These are phyloP conservation scores for Musa beccarii DNA, from an alignment of 176 grass and related monocot species.

Conservation along the genomic window DNA sequence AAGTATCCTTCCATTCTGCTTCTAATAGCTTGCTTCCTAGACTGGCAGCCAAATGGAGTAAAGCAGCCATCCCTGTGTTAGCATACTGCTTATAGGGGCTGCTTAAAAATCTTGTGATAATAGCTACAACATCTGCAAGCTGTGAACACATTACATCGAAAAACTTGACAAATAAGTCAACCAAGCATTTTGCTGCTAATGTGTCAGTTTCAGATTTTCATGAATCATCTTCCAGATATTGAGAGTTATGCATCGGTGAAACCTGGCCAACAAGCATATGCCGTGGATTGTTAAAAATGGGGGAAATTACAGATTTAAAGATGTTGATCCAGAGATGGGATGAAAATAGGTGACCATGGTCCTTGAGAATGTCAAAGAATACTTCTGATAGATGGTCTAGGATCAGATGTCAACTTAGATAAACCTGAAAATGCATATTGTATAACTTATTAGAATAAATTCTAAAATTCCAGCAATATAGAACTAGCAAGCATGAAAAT, in stretches of 20 bases:
- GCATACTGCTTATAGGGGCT: conserved; percentile 74
- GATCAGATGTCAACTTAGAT: conserved; percentile 72
- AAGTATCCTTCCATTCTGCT: conserved; percentile 63
- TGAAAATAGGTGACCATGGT: conserved; percentile 87
- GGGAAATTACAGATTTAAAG: conserved; percentile 75
- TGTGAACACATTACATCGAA: conserved; percentile 66
- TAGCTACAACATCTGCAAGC: conserved; percentile 50
- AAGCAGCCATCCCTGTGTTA: conserved; percentile 53
- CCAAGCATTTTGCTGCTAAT: conserved; percentile 67
- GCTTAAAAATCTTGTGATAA: conserved; percentile 63
- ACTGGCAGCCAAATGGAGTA: conserved; percentile 61
- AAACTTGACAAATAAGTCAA: conserved; percentile 61
- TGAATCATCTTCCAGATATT: conserved; percentile 37
- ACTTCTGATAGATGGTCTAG: conserved; percentile 90
- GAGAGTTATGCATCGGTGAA: conserved; percentile 33
- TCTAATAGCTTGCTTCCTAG: conserved; percentile 56
- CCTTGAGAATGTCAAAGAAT: conserved; percentile 91
- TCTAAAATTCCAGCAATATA: conserved; percentile 12
- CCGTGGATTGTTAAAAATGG: conserved; percentile 52
- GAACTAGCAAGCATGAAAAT: background rate
- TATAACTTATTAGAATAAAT: conserved; percentile 17
- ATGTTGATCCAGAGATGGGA: conserved; percentile 68
- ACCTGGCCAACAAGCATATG: conserved; percentile 30
- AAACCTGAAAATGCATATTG: conserved; percentile 52
- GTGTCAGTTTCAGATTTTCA: conserved; percentile 59